phyloP scores from a whole-genome alignment of 2,329 filamentous ascomycete species.

The Cladosporium phlei region DNA sequence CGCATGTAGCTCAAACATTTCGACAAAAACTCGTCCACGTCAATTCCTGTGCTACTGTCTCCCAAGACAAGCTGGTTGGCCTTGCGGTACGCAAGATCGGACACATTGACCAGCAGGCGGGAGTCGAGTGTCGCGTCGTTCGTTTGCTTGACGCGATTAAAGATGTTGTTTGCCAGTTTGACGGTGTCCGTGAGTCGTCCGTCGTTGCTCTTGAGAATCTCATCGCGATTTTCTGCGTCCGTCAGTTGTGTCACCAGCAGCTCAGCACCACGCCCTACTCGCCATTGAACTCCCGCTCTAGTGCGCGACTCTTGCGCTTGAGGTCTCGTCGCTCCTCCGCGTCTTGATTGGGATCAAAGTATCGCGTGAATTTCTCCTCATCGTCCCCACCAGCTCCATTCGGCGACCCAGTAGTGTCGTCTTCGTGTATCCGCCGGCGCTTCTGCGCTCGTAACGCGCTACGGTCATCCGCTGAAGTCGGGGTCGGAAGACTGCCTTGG shows the following conservation, averaged over 20 bases:
- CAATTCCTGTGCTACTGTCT: constrained; percentile 67
- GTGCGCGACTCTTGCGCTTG: constrained; percentile 63
- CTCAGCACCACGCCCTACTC: no score
- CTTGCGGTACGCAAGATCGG: constrained; percentile 75
- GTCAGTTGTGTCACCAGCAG: no score
- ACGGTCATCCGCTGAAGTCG: constrained; percentile 31
- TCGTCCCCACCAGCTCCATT: constrained; percentile 28
- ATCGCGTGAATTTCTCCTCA: constrained; percentile 34
- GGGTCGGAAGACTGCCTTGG: constrained; percentile 33
- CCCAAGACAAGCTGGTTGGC: constrained; percentile 70
- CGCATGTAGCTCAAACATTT: constrained; percentile 89
- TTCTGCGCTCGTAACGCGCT: constrained; percentile 23
- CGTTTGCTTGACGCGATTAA: constrained; percentile 70
- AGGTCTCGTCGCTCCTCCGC: constrained; percentile 66
- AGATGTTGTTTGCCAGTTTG: constrained; percentile 50
- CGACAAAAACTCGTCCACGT: constrained; percentile 85
- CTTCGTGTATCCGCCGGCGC: constrained; percentile 20
- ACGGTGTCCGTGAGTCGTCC: constrained; percentile 34
- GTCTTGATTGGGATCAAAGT: constrained; percentile 80
- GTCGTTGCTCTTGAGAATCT: constrained; percentile 62
- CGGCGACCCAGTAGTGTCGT: background rate
- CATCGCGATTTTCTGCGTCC: constrained; percentile 62
- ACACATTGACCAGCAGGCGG: constrained; percentile 72
- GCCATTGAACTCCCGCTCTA: constrained; percentile 60
- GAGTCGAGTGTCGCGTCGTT: constrained; percentile 88